Evolutionary conservation across 2,329 filamentous ascomycete species (phyloP), one percentile per base, ranked within the genome.

Genomic region (Diplocarpon rosae): DNA sequence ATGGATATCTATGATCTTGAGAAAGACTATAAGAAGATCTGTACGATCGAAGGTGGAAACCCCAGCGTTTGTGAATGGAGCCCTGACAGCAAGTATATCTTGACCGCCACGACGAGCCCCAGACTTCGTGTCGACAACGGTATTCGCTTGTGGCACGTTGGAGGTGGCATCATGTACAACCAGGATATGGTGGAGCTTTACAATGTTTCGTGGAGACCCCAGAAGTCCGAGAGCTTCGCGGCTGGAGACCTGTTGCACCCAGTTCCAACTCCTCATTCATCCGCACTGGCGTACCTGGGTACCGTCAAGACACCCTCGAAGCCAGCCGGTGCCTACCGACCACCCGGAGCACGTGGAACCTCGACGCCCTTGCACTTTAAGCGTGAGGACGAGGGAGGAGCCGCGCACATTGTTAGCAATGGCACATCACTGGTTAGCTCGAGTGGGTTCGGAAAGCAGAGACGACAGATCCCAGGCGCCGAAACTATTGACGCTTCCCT

Each of bases 21-120:
- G 63, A 95, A 90, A 70, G 86, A 95, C 65, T 93, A 89, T 67
- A 74, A 76, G 60, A 96, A 96, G 72, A 73, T 98, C 47, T 83
- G 80, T 67, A 95, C 89, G 37, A 92, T 98, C 55, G 87, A 96
- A 68, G 90, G 87, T 45, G 86, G 88, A 60, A 98, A 95, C 66
- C 85, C 92, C 41, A 95, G 88, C 61, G 83, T 95, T 51, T 98
- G 92, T 69, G 82, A 92, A 62, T 98, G 92, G 92, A 94, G 88
- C 59, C 88, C 92, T 5, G 92, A 98, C 64, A 93, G 90, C 58
- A 85, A 83, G 60, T 92, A 89, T 64, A 89, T 98, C 62, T 75
- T 98, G 70, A 96, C 92, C 34, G 92, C 92, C n/a, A 98, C 90
- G 15, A 96, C 90, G 12, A 95, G 88, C 55, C 92, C 92, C 5